Base-by-base conservation (phyloP, 345 rosid species). In the Theobroma cacao region DNA sequence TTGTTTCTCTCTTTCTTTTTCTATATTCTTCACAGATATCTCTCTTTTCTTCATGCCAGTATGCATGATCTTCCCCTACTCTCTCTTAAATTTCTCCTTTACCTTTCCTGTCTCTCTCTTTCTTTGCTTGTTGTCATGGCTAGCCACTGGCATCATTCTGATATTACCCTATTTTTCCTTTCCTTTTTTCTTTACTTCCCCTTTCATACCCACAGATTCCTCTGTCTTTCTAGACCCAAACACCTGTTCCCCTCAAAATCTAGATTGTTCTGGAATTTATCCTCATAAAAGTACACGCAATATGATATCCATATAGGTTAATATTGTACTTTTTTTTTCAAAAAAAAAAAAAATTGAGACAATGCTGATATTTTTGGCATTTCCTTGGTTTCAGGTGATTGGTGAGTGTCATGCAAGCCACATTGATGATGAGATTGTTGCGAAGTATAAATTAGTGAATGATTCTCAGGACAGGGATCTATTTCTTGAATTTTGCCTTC, bases 401-500 rank as follows among this genome's bases (percentile, higher is more conserved):
- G 97, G 97, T 83, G 97, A 92, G 79, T 95, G 98, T 74, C 97
- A 95, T 89, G 91, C 91, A 73, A 87, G 77, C 55, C 77, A 78
- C 65, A 80, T 92, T 80, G 84, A 87, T 81, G 89, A 89, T 55
- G 97, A 92, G 77, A 83, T 84, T 79, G 90, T 91, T 79, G 86
- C 67, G 60, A 93, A 92, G 81, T 95, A 95, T 83, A 88, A 69
- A 80, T 86, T 84, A 82, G 53, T 86, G 67, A 79, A 78, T 79
- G 82, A 73, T 75, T 83, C 85, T 65, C 86, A 80, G 86, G 98
- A 91, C 76, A 87, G 72, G 71, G 94, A 92, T 67, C 78, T 90
- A 75, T 89, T 95, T 83, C 79, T 91, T 83, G 98, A 95, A 80
- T 92, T 93, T 81, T 95, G 94, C 85, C 93, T 91, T 81, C 92